phyloP scores from a whole-genome alignment of 345 rosid genomes.

The Hirschfeldia incana region DNA sequence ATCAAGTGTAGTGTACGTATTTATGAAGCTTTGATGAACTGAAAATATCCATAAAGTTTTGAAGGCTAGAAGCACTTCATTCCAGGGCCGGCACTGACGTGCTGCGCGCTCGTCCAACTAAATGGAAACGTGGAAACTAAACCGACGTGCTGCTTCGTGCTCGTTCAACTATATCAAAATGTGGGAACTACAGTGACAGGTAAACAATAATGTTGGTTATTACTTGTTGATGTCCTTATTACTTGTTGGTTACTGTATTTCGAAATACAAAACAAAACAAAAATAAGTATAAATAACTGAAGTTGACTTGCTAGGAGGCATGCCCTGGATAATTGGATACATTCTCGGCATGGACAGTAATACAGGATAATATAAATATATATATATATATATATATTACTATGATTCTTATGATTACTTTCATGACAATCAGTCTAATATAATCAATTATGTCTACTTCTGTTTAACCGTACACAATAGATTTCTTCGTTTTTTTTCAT shows the following conservation, averaged over 20 bases:
- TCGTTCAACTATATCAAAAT: conserved; percentile 13
- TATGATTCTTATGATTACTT: conserved; percentile 12
- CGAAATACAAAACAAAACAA: too few relatives aligned
- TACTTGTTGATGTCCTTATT: neutral
- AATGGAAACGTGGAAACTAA: neutral
- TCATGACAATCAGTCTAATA: neutral
- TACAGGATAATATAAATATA: neutral
- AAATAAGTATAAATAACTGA: too few relatives aligned
- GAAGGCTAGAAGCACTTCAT: too few relatives aligned
- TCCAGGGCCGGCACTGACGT: neutral
- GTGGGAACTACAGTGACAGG: conserved; percentile 2
- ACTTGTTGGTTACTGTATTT: neutral
- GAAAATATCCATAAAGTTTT: too few relatives aligned
- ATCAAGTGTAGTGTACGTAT: too few relatives aligned
- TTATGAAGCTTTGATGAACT: too few relatives aligned
- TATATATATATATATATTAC: too few relatives aligned
- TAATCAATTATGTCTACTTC: neutral
- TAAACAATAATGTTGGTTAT: neutral
- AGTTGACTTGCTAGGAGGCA: conserved; percentile 22
- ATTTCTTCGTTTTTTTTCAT: neutral
- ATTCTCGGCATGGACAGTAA: conserved; percentile 17
- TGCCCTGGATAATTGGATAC: conserved; percentile 15
- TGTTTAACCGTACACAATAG: neutral
- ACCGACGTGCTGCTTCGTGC: conserved; percentile 26
- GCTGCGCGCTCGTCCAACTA: neutral